Base-by-base conservation (phyloP, 441 rosid genomes). In the Croton laevigatus region DNA sequence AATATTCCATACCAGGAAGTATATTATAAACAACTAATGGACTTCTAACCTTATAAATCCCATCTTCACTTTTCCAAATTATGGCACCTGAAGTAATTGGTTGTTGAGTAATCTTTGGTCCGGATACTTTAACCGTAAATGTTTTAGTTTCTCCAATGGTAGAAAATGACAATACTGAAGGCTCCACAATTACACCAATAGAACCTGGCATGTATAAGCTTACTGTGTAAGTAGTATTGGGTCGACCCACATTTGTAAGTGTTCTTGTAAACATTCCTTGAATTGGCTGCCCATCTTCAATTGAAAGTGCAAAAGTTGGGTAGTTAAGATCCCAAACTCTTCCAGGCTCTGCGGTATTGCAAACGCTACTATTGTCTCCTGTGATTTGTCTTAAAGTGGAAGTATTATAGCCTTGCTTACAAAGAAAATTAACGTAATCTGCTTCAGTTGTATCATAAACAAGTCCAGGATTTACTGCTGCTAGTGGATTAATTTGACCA, bases 381-480 rank as follows among this genome's bases (percentile, higher is more conserved):
- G 91, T 72, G 17, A 89, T 81, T 1, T 20, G 46, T 71, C 79
- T 90, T 48, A 90, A 78, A 49, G 77, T 81, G 46, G 77, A 54
- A 46, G 78, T 13, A 71, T 81, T 76, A 74, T 84, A 89, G 20
- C 90, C 98, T 22, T 81, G 79, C 76, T 88, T 81, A 78, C 97
- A 90, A 6, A 93, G 87, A 74, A 85, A 93, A 80, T 81, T 81
- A 71, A 90, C 62, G 82, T 89, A 90, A 76, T 93, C 98, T 27
- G 37, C 38, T 32, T 82, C 75, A 13, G 78, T 71, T 8, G 94
- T 84, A 78, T 89, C 92, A 66, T 90, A 89, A 37, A 93, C 84
- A 34, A 89, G 82, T 10, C 97, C 97, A 23, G 95, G 97, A 37
- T 87, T 74, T 42, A 77, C 22, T 13, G 97, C 76, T 19, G 72